phyloP scores from a whole-genome alignment of 768 basidiomycete genomes.

The Lactarius tabidus region DNA sequence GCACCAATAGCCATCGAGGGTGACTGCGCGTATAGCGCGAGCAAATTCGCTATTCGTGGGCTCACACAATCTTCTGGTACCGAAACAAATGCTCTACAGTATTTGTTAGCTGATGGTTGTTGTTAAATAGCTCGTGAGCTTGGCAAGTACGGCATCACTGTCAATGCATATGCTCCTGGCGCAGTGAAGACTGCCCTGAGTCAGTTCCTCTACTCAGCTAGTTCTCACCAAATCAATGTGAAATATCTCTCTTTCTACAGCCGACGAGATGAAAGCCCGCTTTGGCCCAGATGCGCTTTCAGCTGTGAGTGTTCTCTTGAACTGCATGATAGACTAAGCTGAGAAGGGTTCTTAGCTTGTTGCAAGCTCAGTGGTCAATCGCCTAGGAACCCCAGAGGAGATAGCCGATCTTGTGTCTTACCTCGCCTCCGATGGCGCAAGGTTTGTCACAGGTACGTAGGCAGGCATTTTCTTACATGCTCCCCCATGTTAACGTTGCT shows the following conservation, averaged over 20 bases:
- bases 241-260: background rate
- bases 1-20: background rate
- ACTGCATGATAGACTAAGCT: background rate
- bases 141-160: slow-evolving; percentile 25
- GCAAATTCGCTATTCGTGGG: slow-evolving; percentile 29
- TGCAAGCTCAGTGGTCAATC: background rate
- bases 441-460: slow-evolving; percentile 25
- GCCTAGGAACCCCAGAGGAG: slow-evolving; percentile 18
- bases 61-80: slow-evolving; percentile 27
- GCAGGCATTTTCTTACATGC: background rate
- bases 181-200: slow-evolving; percentile 25
- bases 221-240: background rate
- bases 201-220: slow-evolving; percentile 4
- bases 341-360: background rate
- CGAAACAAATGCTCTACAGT: background rate
- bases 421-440: slow-evolving; percentile 19
- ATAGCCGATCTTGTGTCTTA: slow-evolving; percentile 26
- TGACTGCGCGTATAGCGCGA: slow-evolving; percentile 17
- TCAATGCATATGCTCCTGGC: slow-evolving; percentile 29
- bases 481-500: background rate
- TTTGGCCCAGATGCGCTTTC: background rate
- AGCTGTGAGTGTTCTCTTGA: background rate
- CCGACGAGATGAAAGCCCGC: background rate
- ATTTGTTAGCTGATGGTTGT: background rate
- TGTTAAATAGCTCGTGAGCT: slow-evolving; percentile 24